These are phyloP conservation scores for Nannochloropsis oceanica DNA, from an alignment of 108 stramenopile genomes.

Conservation along the genomic window DNA sequence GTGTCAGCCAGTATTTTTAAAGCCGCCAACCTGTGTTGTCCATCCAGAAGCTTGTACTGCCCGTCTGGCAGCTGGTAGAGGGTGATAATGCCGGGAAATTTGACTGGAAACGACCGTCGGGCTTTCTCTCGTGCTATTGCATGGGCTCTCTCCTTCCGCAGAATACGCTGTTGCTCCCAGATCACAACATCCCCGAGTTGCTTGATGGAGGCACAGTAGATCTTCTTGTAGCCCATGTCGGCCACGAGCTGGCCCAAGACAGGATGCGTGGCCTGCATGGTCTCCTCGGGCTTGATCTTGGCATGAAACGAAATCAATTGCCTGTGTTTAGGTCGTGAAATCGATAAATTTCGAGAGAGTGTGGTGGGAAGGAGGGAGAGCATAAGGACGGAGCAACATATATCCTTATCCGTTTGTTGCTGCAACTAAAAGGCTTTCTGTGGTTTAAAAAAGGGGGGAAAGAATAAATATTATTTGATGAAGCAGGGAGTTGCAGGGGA, in stretches of 20 bases:
- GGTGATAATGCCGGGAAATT: neutral
- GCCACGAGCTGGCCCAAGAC: constrained; percentile 12
- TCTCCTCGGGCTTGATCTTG: neutral
- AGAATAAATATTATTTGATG: too few relatives aligned
- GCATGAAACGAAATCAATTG: neutral
- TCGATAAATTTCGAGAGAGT: too few relatives aligned
- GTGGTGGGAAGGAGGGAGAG: too few relatives aligned
- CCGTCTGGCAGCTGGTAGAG: neutral
- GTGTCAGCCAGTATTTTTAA: neutral
- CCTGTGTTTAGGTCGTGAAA: neutral
- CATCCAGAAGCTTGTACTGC: neutral
- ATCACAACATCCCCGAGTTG: neutral
- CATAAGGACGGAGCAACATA: too few relatives aligned
- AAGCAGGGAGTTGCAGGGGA: too few relatives aligned
- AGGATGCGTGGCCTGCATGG: neutral
- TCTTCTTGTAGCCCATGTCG: constrained; percentile 6
- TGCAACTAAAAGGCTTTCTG: too few relatives aligned
- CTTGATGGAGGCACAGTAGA: neutral
- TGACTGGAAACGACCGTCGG: neutral
- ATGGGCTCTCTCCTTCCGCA: neutral
- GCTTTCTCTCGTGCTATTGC: neutral
- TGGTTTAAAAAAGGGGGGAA: too few relatives aligned
- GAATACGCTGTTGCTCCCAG: neutral
- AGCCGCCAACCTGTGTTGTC: neutral
- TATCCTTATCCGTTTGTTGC: too few relatives aligned